phyloP scores from a whole-genome alignment of 495 filamentous ascomycete species.

The Cercophora samala region DNA sequence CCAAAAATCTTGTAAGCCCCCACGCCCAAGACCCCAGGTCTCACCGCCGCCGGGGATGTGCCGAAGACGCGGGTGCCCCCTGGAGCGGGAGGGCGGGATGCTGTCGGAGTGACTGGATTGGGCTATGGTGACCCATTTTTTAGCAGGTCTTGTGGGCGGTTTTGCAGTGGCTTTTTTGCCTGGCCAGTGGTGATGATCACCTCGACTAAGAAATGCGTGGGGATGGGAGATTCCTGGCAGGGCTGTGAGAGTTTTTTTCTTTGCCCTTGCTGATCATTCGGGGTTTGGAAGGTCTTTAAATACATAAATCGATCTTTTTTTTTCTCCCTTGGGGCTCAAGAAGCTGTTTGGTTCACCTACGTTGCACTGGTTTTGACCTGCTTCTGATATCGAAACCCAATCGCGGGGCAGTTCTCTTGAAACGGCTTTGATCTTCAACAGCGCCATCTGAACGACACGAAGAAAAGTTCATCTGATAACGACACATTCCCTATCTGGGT shows the following conservation, averaged over 20 bases:
- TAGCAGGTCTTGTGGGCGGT: slow-evolving; percentile 17
- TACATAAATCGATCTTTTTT: neutral
- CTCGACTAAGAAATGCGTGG: neutral
- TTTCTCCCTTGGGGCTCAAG: too few relatives aligned
- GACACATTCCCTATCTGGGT: neutral
- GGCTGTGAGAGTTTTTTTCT: neutral
- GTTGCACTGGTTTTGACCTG: neutral
- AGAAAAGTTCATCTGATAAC: neutral
- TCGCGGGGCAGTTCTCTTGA: neutral
- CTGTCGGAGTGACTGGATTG: slow-evolving; percentile 13
- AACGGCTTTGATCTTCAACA: neutral
- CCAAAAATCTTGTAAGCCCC: neutral
- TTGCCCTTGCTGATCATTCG: slow-evolving; percentile 4
- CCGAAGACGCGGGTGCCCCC: neutral
- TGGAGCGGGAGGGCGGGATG: neutral
- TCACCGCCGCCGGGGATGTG: neutral
- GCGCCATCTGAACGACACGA: neutral
- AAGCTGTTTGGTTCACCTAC: neutral
- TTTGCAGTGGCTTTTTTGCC: slow-evolving; percentile 1
- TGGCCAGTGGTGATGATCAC: neutral
- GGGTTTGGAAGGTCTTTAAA: neutral
- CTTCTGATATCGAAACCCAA: neutral
- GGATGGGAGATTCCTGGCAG: neutral
- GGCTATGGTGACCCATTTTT: slow-evolving; percentile 7
- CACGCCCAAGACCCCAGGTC: neutral